Base-by-base conservation (phyloP, 768 basidiomycete genomes). In the Agaricus subrufescens region DNA sequence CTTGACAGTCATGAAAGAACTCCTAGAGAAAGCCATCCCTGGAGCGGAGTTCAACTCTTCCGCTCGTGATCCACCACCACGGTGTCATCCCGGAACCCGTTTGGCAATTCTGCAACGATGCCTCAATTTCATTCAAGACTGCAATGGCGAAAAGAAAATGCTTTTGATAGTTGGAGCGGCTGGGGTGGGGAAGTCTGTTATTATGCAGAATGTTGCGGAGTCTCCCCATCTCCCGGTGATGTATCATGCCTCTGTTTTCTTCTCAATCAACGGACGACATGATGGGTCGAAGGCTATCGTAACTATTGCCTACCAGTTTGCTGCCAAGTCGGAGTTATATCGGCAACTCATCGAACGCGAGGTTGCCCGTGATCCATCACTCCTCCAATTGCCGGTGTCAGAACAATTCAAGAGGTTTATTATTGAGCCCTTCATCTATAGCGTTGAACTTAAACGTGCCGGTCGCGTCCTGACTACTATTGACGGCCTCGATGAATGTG, bases 401-500 rank as follows among this genome's bases (percentile, higher is more conserved):
- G 40, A 42, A 1, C 66, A 67, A 34, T 30, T 63, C 12, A 19
- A 56, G 2, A 8, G 48, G 1, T 46, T 66, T 11, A 40, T 66
- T 5, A 37, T 61, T 5, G 30, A 60, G 19, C 57, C 63, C 3
- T 46, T 63, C 19, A 14, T 29, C 3, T 4, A 23, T 1, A 29
- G 15, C 12, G 5, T 6, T 12, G n/a, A 4, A 10, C 9, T 14
- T 6, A 40, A 14, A 6, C 4, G 3, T 29, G 23, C 27, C 25
- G 10, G 26, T 23, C 10, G n/a, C 8, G 4, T 14, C 3, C 14
- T 12, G 12, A 63, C 23, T 61, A 66, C 14, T 1, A 31, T 55
- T n/a, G 69, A 71, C 52, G 68, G 66, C 1, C 54, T 71, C 1
- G 69, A 71, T 48, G 67, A 67, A 53, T 67, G 66, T 30, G 43